Evolutionary conservation across 371 early-diverging fungal genomes (phyloP), one percentile per base, ranked within the genome.

Genomic region (Rhizopus sp.): DNA sequence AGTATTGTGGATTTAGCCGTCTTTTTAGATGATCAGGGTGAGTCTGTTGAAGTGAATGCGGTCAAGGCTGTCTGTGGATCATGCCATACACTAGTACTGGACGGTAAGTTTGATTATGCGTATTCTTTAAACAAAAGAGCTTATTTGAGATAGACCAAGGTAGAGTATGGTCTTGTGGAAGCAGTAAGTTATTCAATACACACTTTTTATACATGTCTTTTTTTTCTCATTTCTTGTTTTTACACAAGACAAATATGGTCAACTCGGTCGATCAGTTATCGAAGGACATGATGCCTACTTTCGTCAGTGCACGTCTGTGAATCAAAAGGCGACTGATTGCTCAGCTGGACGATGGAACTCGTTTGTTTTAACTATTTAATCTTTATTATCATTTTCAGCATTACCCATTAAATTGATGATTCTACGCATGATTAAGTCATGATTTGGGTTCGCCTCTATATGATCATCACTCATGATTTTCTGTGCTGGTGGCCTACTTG

Each of bases 41-140:
- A 61, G 5, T 37, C 39, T 4, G 46, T 68, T 5, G 70, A 68
- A 12, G 53, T 72, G 0, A 32, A 62, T 51, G 64, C 66, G 1
- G 47, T 65, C 5, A 62, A 74, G 46, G 65, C 64, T 9, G 69
- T 40, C 29, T 77, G 78, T 52, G 78, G 78, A 30, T 44, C 65
- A 23, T 39, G 52, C 1, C 78, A 77, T 53, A 77, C 75, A 13
- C 29, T 77, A 31, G 72, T 62, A n/a, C n/a, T 77, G 12, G 78
- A 77, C 52, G 69, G 72, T 70, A 46, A 42, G 13, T 4, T 15
- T 53, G 12, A 6, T 42, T 32, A 8, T 17, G 33, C 38, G 15
- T 37, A 5, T 23, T 49, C 10, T 57, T 51, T 42, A 15, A n/a
- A 42, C 3, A 4, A 16, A 13, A 17, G 6, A 3, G 44, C 13